Percentiles rank a stretch among this genome's conserved stretches.
These are phyloP conservation scores for Craspedostauros australis DNA, from an alignment of 108 stramenopile genomes.

Conservation along the genomic window DNA sequence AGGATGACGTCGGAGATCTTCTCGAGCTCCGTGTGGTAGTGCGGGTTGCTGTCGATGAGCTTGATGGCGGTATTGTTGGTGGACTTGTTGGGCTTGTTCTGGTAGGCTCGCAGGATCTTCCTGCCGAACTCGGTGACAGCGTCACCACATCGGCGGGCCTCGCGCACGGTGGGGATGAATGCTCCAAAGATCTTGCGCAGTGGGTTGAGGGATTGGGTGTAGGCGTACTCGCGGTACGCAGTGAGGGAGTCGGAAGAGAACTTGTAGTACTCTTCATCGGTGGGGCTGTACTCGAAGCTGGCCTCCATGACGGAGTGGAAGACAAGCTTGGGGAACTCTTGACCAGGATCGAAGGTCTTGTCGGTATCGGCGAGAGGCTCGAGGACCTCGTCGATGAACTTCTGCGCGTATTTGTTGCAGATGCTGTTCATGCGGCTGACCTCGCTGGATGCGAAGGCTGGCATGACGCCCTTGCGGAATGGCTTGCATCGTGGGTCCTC, in stretches of 20 bases:
- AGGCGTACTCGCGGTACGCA: too few species aligned
- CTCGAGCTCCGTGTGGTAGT: not conserved
- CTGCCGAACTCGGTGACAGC: not conserved
- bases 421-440: slow-evolving; percentile 34
- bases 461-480: slow-evolving; percentile 23
- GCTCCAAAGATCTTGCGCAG: slow-evolving; percentile 21
- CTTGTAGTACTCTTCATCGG: slow-evolving; percentile 12
- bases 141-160: slow-evolving; percentile 7
- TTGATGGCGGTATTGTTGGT: slow-evolving; percentile 8
- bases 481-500: too few species aligned
- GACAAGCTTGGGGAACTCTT: slow-evolving; percentile 24
- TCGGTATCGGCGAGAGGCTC: not conserved
- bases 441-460: slow-evolving; percentile 25
- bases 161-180: slow-evolving; percentile 16
- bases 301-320: slow-evolving; percentile 30
- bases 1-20: slow-evolving; percentile 8
- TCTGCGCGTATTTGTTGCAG: slow-evolving; percentile 12
- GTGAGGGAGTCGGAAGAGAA: too few species aligned
- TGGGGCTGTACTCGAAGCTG: slow-evolving; percentile 26
- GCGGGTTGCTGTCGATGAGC: not conserved
- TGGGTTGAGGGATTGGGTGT: slow-evolving; percentile 23
- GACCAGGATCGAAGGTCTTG: slow-evolving; percentile 28
- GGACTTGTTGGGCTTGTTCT: slow-evolving; percentile 3
- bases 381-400: too few species aligned
- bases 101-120: slow-evolving; percentile 13